A percentile compares a stretch with the other conserved stretches of the same genome.
Evolutionary conservation across 306 rosid genomes (phyloP).

Genomic region (cucumber (Cucumis sativus)): Cucumber_9930_V3 NC_026656.2:8916501-8917000

Average conservation of each 20-base stretch:
- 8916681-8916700: neutral
- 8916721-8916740: neutral
- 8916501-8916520: neutral
- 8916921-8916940: neutral
- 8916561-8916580: neutral
- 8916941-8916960: neutral
- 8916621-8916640: neutral
- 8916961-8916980: neutral
- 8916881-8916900: slow-evolving; percentile 1
- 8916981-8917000: neutral
- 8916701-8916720: neutral
- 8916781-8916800: neutral
- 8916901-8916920: slow-evolving; percentile 5
- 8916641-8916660: neutral
- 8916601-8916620: neutral
- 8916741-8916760: neutral
- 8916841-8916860: slow-evolving; percentile 6
- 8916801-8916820: neutral
- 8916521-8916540: neutral
- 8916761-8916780: neutral
- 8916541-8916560: neutral
- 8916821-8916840: neutral
- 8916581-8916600: neutral
- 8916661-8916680: neutral
- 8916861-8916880: neutral